A percentile compares a stretch with the other conserved stretches of the same genome.
Evolutionary conservation across 495 filamentous ascomycete genomes (phyloP).

Genomic region (Penicillium longicatenatum): DNA sequence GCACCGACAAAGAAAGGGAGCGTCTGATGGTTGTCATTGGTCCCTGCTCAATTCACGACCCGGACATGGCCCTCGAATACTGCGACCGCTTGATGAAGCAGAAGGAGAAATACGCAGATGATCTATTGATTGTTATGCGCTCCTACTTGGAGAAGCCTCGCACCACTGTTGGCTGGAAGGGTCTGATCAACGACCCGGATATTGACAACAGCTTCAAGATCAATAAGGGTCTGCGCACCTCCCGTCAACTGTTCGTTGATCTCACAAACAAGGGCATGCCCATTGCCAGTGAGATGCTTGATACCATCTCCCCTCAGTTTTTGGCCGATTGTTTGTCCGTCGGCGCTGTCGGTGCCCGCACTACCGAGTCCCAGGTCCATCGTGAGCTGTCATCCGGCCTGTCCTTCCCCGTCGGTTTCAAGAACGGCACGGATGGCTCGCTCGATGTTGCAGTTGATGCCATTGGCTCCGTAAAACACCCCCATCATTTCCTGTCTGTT

Average conservation of each 20-base stretch:
- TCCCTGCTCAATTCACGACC: conserved; percentile 98
- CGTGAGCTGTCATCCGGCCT: conserved; percentile 92
- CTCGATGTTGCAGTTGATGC: conserved; percentile 92
- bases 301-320: conserved; percentile 98
- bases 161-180: conserved; percentile 99
- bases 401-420: conserved; percentile 98
- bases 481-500: conserved; percentile 97
- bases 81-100: conserved; percentile 78
- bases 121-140: conserved; percentile 95
- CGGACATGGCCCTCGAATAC: conserved; percentile 89
- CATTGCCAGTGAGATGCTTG: conserved; percentile 97
- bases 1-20: conserved; percentile 66
- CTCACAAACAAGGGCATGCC: conserved; percentile 95
- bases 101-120: conserved; percentile 86
- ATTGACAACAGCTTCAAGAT: conserved; percentile 99
- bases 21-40: conserved; percentile 91
- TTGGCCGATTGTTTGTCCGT: conserved; percentile 90
- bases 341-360: conserved; percentile 92
- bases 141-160: conserved; percentile 98
- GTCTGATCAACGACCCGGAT: conserved; percentile 97
- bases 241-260: conserved; percentile 91
- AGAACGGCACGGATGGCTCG: conserved; percentile 97
- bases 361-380: conserved; percentile 94
- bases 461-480: conserved; percentile 88
- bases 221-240: conserved; percentile 90